Evolutionary conservation across 164 flowering plant genomes (phyloP).

Genomic region (Umbellularia californica): DNA sequence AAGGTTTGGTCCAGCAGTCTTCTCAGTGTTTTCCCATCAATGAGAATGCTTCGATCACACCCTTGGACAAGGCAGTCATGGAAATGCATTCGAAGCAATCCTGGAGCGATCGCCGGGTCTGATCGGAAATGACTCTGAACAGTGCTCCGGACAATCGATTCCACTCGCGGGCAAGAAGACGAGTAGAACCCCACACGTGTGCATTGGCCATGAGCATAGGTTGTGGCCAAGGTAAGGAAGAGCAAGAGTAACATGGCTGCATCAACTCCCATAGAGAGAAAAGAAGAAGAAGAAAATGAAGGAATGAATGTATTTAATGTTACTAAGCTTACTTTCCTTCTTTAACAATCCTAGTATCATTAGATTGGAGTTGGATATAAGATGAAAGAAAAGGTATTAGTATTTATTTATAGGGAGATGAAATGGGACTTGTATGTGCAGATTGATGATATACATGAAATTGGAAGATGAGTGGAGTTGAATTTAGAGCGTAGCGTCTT

Average conservation of each 20-base stretch:
- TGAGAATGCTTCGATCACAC: constrained; percentile 61
- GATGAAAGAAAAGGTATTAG: too few relatives aligned
- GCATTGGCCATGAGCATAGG: constrained; percentile 24
- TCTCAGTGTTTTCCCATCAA: constrained; percentile 29
- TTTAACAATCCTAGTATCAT: too few relatives aligned
- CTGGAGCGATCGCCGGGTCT: constrained; percentile 41
- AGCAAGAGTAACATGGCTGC: neutral
- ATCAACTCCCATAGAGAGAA: neutral
- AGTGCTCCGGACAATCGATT: constrained; percentile 33
- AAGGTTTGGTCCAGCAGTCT: constrained; percentile 31
- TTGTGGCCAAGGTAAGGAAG: neutral
- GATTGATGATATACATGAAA: too few relatives aligned
- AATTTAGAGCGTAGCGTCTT: neutral
- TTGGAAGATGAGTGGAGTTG: too few relatives aligned
- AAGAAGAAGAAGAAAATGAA: neutral
- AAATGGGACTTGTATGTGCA: too few relatives aligned
- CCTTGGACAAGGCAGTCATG: constrained; percentile 71
- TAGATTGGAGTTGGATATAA: too few relatives aligned
- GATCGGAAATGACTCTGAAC: constrained; percentile 28
- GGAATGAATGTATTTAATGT: too few relatives aligned
- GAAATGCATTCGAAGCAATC: constrained; percentile 52
- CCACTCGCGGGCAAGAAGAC: constrained; percentile 36
- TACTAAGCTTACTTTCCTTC: too few relatives aligned
- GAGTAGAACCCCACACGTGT: constrained; percentile 45
- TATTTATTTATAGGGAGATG: too few relatives aligned